These are phyloP conservation scores for Paramecium pentaurelia DNA, from an alignment of 73 alveolate genomes.

Conservation along the genomic window DNA sequence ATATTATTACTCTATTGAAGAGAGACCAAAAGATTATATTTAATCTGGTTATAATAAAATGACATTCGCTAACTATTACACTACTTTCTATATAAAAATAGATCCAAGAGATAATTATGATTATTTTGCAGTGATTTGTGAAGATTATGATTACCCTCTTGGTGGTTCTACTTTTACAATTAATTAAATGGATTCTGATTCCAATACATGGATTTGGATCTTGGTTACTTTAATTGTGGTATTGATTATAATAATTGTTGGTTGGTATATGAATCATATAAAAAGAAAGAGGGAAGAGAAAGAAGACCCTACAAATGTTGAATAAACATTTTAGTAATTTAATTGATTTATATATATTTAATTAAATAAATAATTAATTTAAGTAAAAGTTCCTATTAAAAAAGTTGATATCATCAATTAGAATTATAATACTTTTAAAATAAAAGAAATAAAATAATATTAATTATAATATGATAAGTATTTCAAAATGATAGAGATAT, in stretches of 20 bases:
- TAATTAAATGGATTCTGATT: neutral
- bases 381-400: neutral
- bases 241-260: neutral
- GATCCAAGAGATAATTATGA: neutral
- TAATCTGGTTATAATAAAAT: neutral
- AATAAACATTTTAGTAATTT: neutral
- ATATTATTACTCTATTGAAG: neutral
- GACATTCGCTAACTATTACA: neutral
- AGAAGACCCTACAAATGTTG: neutral
- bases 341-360: neutral
- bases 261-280: neutral
- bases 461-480: too few relatives aligned
- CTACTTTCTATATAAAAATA: neutral
- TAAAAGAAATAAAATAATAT: too few relatives aligned
- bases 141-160: neutral
- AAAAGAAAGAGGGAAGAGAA: neutral
- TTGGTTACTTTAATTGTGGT: neutral
- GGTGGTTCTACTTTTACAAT: neutral
- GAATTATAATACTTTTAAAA: too few relatives aligned
- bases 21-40: neutral
- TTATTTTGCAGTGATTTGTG: neutral
- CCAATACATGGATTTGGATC: neutral
- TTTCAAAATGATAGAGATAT: too few relatives aligned
- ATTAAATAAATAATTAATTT: neutral
- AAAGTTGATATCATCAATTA: neutral